These are phyloP conservation scores for Zanthoxylum bungeanum DNA, from an alignment of 345 rosid species.

Conservation along the genomic window DNA sequence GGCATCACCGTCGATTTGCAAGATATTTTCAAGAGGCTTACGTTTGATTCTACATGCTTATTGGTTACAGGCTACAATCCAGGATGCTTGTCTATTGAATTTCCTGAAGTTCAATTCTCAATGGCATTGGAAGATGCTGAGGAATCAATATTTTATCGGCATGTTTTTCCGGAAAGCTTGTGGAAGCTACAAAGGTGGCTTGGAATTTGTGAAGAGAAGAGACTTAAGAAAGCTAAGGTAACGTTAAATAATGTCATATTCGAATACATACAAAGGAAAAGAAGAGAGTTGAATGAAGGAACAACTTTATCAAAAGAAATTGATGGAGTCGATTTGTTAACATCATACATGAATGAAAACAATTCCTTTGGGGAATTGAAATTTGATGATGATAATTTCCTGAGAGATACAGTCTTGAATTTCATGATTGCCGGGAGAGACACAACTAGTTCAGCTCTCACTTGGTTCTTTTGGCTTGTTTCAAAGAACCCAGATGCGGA, in stretches of 20 bases:
- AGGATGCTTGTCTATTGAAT: conserved; percentile 30
- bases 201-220: conserved; percentile 36
- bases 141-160: conserved; percentile 27
- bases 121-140: conserved; percentile 35
- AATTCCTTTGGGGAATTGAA: conserved; percentile 2
- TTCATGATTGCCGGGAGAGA: too few species aligned
- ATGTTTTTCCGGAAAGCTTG: conserved; percentile 19
- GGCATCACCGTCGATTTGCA: too few species aligned
- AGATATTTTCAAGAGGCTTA: conserved; percentile 36
- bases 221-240: conserved; percentile 21
- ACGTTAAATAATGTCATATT: conserved; percentile 16
- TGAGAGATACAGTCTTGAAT: conserved; percentile 41
- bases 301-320: not conserved
- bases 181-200: conserved; percentile 36
- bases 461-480: too few species aligned
- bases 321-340: conserved; percentile 29
- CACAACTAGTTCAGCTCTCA: too few species aligned
- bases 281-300: conserved; percentile 12
- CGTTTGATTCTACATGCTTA: conserved; percentile 39
- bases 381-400: conserved; percentile 25
- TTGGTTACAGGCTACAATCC: conserved; percentile 47
- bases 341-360: too few species aligned
- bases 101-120: conserved; percentile 30
- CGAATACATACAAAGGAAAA: conserved; percentile 25
- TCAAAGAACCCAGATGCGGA: conserved; percentile 24